Evolutionary conservation across 345 rosid species (phyloP), one percentile per base, ranked within the genome.

Genomic region (Ceriops zippeliana): DNA sequence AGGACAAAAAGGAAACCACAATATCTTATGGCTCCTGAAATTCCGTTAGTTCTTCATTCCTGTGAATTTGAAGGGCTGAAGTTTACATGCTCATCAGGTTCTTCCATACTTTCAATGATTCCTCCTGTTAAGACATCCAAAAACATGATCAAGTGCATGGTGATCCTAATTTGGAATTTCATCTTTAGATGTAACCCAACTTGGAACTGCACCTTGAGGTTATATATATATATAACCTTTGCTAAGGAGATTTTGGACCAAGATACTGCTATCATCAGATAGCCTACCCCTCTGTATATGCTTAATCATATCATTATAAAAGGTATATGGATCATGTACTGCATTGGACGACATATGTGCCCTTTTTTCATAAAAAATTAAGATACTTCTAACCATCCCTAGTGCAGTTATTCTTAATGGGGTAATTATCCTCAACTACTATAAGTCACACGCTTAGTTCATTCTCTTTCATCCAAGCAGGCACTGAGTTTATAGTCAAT

Each of bases 11-110:
- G 88, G 78, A 89, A 93, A 71, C 97, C 97, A 24, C 98, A 91
- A 68, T 93, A 85, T 76, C 71, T 67, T 62, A 86, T 89, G 90
- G 96, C 97, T 71, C 79, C 93, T 5, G 98, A 91, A 75, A 77
- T 80, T 60, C 98, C 97, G 13, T 75, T 93, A 84, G 85, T 89
- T 73, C 96, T 93, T 76, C 83, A 76, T 47, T 75, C 89, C 70
- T 93, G 96, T 78, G 87, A 89, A 64, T 91, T 91, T 68, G 83
- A 88, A 77, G 83, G 77, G 70, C 86, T 91, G 63, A 64, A 83
- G 61, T 91, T 91, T 83, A 73, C 67, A 32, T 93, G 96, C 72
- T 87, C 97, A 70, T 61, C 84, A 84, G 96, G 98, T 91, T 83
- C 69, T 62, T 75, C 4, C 15, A 38, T 38, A 38, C 46, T 38